A percentile compares a stretch with the other conserved stretches of the same genome.
Evolutionary conservation across 768 basidiomycete species (phyloP).

Genomic region (Lanmaoa pseudosensibilis): DNA sequence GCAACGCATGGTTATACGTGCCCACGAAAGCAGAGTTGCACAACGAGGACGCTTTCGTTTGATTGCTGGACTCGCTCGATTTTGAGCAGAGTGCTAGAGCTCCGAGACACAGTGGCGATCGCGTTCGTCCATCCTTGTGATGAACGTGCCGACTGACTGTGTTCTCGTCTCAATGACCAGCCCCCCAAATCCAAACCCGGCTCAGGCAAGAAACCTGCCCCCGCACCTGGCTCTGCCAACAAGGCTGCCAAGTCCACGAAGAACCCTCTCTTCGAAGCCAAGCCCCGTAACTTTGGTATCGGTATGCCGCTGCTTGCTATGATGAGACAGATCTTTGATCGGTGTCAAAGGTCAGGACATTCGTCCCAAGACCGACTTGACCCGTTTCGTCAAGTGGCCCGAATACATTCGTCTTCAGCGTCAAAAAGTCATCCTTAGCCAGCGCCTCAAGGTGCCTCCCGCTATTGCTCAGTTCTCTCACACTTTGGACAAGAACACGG

Average conservation of each 20-base stretch:
- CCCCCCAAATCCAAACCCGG: constrained; percentile 68
- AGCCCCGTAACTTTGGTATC: constrained; percentile 91
- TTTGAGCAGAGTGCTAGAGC: constrained; percentile 47
- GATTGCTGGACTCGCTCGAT: constrained; percentile 42
- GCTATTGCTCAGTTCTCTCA: constrained; percentile 97
- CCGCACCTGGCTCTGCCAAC: constrained; percentile 78
- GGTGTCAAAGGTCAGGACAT: constrained; percentile 81
- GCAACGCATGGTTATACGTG: constrained; percentile 11
- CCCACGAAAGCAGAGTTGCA: constrained; percentile 40
- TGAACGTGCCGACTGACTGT: constrained; percentile 38
- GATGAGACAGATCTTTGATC: neutral
- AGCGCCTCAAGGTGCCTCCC: constrained; percentile 97
- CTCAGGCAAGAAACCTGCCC: constrained; percentile 81
- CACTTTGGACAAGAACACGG: constrained; percentile 99
- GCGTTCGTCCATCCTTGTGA: constrained; percentile 24
- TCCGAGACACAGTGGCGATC: constrained; percentile 45
- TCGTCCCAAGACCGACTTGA: constrained; percentile 85
- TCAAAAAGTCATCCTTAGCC: constrained; percentile 97
- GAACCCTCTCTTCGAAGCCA: constrained; percentile 95
- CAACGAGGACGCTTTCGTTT: constrained; percentile 39
- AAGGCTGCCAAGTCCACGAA: constrained; percentile 76
- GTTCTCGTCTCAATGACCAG: constrained; percentile 90
- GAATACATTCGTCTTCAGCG: constrained; percentile 97
- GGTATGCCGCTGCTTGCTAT: constrained; percentile 50
- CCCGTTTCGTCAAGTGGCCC: constrained; percentile 99